These are phyloP conservation scores for Cardiospermum halicacabum DNA, from an alignment of 345 rosid species.

Conservation along the genomic window DNA sequence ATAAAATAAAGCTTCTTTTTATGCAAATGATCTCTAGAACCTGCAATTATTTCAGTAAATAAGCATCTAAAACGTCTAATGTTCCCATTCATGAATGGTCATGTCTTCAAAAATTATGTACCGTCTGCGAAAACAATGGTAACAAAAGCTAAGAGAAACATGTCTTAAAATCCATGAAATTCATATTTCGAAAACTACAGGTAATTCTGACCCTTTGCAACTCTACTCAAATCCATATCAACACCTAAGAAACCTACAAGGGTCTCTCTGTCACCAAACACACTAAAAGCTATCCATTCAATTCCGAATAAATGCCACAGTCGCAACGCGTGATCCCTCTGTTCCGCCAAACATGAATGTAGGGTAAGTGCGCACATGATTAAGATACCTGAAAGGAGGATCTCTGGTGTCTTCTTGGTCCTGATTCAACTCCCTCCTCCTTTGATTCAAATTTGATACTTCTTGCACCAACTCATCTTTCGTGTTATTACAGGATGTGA, in stretches of 20 bases:
- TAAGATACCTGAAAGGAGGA: slow-evolving; percentile 51
- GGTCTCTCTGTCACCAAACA: background rate
- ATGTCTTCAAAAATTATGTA: background rate
- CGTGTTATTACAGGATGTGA: slow-evolving; percentile 86
- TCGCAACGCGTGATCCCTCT: slow-evolving; percentile 88
- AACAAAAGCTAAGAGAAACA: too few species aligned
- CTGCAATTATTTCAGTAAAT: background rate
- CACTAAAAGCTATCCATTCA: slow-evolving; percentile 19
- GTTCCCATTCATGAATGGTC: background rate
- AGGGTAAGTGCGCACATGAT: slow-evolving; percentile 82
- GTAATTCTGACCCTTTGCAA: background rate
- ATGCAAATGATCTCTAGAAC: background rate
- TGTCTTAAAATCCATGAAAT: background rate
- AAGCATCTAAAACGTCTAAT: background rate
- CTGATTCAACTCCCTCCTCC: slow-evolving; percentile 32
- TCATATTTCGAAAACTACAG: background rate
- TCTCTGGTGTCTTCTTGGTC: slow-evolving; percentile 35
- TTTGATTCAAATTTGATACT: slow-evolving; percentile 59
- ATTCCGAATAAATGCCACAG: slow-evolving; percentile 76
- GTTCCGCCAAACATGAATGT: slow-evolving; percentile 87
- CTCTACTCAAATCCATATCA: slow-evolving; percentile 4
- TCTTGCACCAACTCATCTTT: slow-evolving; percentile 84
- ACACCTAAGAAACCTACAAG: background rate
- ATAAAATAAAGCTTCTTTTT: too few species aligned
- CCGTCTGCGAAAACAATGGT: too few species aligned